Evolutionary conservation across 495 filamentous ascomycete species (phyloP), one percentile per base, ranked within the genome.

Genomic region (Lasiosphaeria ovina): DNA sequence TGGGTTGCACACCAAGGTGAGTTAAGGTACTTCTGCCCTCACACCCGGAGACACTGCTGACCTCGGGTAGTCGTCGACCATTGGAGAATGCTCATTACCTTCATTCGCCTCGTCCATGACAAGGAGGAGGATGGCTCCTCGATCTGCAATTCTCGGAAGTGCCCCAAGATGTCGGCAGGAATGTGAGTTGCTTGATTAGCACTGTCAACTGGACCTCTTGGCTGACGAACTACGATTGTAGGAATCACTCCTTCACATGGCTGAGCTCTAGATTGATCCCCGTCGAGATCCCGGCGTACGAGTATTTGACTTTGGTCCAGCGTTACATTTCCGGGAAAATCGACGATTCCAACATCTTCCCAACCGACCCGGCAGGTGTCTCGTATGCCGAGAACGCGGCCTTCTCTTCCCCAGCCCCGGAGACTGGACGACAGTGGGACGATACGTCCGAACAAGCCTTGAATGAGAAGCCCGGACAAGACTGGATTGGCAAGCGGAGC

Each of bases 291-390:
- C 86, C 90, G 5, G 90, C 89, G 3, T 85, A 84, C 49, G 90
- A 92, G 71, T 97, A 96, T 72, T 91, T 96, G 75, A 89, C 87
- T 58, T 85, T 93, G n/a, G 92, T 97, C 61, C 91, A 96, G 74
- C 90, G 89, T 54, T 97, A 93, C 91, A 93, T 96, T 67, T 84
- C 87, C 38, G 89, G 89, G 74, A 97, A 96, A 78, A 90, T 96
- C 51, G 87, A 91, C 63, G 92, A 96, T 69, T 82, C 81, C 16
- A 79, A 84, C 67, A 88, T 93, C 75, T 96, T 97, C 74, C 92
- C 92, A 4, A 95, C 89, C 42, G 89, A 89, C 62, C 72, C 79
- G 11, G 81, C 83, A 16, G 77, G 80, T 38, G 81, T 83, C 38
- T 81, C 80, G 0, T 83, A 71, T 62, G 80, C 88, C 40, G 79